phyloP scores from a whole-genome alignment of 2,329 filamentous ascomycete genomes.

The Ascochyta viciae-villosae region DNA sequence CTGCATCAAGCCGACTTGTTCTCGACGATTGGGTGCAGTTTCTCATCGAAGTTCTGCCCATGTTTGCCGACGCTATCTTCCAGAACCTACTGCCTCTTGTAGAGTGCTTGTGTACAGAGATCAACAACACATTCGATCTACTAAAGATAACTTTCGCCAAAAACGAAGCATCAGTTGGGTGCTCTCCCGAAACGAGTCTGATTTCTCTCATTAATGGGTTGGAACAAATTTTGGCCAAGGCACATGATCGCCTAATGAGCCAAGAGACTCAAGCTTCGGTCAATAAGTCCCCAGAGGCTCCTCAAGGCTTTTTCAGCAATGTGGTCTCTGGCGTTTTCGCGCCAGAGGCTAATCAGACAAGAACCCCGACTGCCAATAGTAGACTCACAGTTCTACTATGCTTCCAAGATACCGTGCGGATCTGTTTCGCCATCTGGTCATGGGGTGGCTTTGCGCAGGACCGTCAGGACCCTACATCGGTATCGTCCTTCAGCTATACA shows the following conservation, averaged over 20 bases:
- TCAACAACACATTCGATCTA: conserved; percentile 73
- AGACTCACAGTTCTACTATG: conserved; percentile 92
- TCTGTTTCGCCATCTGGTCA: conserved; percentile 93
- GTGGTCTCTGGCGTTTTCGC: conserved; percentile 93
- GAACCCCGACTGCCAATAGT: conserved; percentile 88
- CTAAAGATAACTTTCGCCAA: conserved; percentile 69
- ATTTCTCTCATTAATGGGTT: conserved; percentile 91
- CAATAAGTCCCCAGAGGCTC: conserved; percentile 80
- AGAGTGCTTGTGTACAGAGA: conserved; percentile 83
- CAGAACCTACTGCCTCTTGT: conserved; percentile 90
- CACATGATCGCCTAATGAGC: conserved; percentile 79
- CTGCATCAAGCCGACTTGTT: conserved; percentile 74
- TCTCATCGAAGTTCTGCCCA: conserved; percentile 79
- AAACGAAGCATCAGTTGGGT: conserved; percentile 37
- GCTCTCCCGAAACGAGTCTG: conserved; percentile 71
- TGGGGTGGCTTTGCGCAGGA: conserved; percentile 78
- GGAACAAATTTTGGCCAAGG: conserved; percentile 86
- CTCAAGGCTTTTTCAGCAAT: conserved; percentile 88
- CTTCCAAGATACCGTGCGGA: conserved; percentile 92
- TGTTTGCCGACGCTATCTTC: conserved; percentile 86
- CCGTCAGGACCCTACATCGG: conserved; percentile 69
- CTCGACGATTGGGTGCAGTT: conserved; percentile 93
- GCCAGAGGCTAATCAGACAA: conserved; percentile 76
- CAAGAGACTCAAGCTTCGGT: conserved; percentile 75
- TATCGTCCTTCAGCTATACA: conserved; percentile 87